Evolutionary conservation across 257 asterid genomes (phyloP).

Genomic region (Solanum ossicruentum): DNA sequence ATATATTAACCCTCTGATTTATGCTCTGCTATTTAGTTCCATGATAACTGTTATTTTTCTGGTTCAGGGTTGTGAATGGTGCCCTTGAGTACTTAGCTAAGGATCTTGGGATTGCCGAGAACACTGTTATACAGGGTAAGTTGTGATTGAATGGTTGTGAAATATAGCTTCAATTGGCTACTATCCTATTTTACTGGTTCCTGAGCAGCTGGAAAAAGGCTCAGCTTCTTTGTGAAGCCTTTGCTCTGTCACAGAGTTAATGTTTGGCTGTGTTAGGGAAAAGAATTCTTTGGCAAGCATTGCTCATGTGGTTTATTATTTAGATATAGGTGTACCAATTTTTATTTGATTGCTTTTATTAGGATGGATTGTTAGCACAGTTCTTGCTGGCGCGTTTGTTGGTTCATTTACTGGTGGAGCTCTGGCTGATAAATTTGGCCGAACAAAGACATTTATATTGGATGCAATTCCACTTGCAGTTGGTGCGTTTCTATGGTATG

Average conservation of each 20-base stretch:
- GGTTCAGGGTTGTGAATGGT: slow-evolving; percentile 89
- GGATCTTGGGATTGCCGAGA: slow-evolving; percentile 80
- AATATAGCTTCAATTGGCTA: background rate
- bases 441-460: slow-evolving; percentile 77
- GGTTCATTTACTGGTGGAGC: slow-evolving; percentile 98
- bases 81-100: slow-evolving; percentile 77
- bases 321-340: background rate
- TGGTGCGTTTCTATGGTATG: slow-evolving; percentile 87
- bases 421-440: slow-evolving; percentile 87
- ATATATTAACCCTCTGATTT: background rate
- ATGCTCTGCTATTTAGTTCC: background rate
- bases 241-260: background rate
- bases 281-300: background rate
- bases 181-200: background rate
- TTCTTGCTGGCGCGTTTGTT: slow-evolving; percentile 93
- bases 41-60: background rate
- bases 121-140: slow-evolving; percentile 77
- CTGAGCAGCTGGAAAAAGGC: background rate
- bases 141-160: background rate
- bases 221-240: background rate
- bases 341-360: slow-evolving; percentile 4
- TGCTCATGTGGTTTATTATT: background rate
- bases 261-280: background rate
- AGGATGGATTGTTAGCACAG: slow-evolving; percentile 97
- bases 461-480: slow-evolving; percentile 83